phyloP scores from a whole-genome alignment of 768 basidiomycete genomes.

The Pleurotus citrinopileatus region DNA sequence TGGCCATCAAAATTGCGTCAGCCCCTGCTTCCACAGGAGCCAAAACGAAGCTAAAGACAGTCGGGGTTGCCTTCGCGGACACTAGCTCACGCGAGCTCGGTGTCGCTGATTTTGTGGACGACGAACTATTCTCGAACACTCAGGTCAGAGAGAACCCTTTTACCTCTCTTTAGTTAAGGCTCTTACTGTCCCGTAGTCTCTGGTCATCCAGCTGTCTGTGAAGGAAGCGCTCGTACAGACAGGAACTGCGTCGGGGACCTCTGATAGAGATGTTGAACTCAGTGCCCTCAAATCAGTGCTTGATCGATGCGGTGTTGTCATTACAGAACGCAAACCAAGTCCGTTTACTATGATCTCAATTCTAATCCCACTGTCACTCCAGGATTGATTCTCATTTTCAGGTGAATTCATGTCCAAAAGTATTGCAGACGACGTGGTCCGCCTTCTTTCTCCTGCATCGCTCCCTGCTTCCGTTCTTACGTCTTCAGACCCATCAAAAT shows the following conservation, averaged over 20 bases:
- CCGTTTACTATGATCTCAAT: too few relatives aligned
- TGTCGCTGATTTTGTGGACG: conserved; percentile 89
- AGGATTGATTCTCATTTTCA: conserved; percentile 24
- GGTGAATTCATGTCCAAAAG: conserved; percentile 84
- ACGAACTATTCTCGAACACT: conserved; percentile 92
- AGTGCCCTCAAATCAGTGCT: conserved; percentile 83
- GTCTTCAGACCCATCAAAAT: conserved; percentile 46
- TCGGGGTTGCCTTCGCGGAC: conserved; percentile 93
- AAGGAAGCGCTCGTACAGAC: conserved; percentile 89
- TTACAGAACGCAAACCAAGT: conserved; percentile 88
- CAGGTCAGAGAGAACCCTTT: conserved; percentile 54
- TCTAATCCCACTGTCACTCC: not conserved
- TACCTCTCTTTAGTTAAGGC: not conserved
- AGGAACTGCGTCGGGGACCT: conserved; percentile 67
- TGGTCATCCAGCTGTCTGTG: conserved; percentile 94
- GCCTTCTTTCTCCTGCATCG: conserved; percentile 55
- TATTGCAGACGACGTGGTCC: conserved; percentile 75
- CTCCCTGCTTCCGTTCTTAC: conserved; percentile 32
- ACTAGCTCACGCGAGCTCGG: conserved; percentile 83
- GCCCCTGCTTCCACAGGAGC: conserved; percentile 38
- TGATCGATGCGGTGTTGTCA: conserved; percentile 86
- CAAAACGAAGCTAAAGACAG: conserved; percentile 62
- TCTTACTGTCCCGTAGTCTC: conserved; percentile 52
- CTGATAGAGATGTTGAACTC: conserved; percentile 84
- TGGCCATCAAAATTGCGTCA: conserved; percentile 79